Evolutionary conservation across 2,329 filamentous ascomycete genomes (phyloP).

Genomic region (Trichophyton mentagrophytes): DNA sequence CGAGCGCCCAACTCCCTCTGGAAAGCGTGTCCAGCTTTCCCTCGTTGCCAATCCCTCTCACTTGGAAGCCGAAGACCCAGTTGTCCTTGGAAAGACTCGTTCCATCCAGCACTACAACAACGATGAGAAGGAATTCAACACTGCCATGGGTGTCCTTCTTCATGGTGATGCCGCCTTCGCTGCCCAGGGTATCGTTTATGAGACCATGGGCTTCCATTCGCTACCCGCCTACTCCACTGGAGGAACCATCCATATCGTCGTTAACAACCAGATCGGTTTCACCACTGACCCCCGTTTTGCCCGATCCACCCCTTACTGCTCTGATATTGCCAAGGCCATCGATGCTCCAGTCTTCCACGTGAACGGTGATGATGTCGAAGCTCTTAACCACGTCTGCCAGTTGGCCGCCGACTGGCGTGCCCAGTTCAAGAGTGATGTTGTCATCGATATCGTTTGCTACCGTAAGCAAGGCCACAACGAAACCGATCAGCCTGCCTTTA

Average conservation of each 20-base stretch:
- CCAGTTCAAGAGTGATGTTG: slow-evolving; percentile 95
- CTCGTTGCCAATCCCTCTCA: slow-evolving; percentile 97
- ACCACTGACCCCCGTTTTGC: slow-evolving; percentile 96
- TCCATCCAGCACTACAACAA: slow-evolving; percentile 99
- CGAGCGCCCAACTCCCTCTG: slow-evolving; percentile 91
- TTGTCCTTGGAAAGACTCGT: slow-evolving; percentile 92
- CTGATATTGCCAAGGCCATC: slow-evolving; percentile 97
- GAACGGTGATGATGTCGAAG: slow-evolving; percentile 96
- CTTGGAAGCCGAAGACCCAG: slow-evolving; percentile 93
- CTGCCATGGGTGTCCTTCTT: slow-evolving; percentile 88
- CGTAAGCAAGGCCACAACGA: slow-evolving; percentile 99
- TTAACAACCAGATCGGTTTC: slow-evolving; percentile 99
- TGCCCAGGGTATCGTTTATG: slow-evolving; percentile 93
- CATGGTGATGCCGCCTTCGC: slow-evolving; percentile 97
- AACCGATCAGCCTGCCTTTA: slow-evolving; percentile 98
- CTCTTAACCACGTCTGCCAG: slow-evolving; percentile 96
- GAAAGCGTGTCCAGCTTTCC: slow-evolving; percentile 97
- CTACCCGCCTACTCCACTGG: slow-evolving; percentile 94
- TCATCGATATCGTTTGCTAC: slow-evolving; percentile 97
- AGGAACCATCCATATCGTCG: slow-evolving; percentile 89
- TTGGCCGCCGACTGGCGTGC: slow-evolving; percentile 95
- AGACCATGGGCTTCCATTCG: slow-evolving; percentile 94
- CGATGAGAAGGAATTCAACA: slow-evolving; percentile 76
- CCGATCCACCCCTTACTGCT: slow-evolving; percentile 96
- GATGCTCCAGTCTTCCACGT: slow-evolving; percentile 98